Percentiles rank a stretch among this genome's conserved stretches.
These are phyloP conservation scores for Myxozyma sirexii DNA, from an alignment of 805 yeast species.

Conservation along the genomic window DNA sequence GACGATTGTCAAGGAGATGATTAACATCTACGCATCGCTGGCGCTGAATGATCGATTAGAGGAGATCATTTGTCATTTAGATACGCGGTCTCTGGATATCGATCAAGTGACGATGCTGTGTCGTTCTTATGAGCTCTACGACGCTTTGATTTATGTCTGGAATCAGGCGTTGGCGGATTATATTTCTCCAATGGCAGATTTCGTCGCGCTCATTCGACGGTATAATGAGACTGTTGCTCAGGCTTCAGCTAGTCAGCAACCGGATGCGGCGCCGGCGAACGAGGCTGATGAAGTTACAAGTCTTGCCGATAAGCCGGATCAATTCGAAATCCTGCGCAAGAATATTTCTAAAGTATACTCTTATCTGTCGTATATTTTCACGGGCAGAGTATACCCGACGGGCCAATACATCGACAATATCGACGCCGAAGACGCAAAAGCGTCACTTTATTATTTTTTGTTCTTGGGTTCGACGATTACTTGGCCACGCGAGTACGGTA, in stretches of 20 bases:
- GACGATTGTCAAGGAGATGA: constrained; percentile 60
- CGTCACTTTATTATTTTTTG: constrained; percentile 55
- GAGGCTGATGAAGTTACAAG: background rate
- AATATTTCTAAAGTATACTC: constrained; percentile 49
- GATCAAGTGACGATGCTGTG: constrained; percentile 74
- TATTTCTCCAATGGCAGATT: constrained; percentile 67
- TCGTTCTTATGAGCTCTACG: constrained; percentile 56
- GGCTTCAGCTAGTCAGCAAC: constrained; percentile 7
- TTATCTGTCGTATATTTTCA: constrained; percentile 67
- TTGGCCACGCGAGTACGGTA: constrained; percentile 50
- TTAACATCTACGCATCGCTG: constrained; percentile 51
- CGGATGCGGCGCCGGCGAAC: constrained; percentile 28
- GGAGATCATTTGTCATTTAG: constrained; percentile 68
- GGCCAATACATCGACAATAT: constrained; percentile 51
- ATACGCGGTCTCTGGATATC: constrained; percentile 69
- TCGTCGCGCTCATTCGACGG: constrained; percentile 45
- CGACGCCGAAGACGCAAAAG: constrained; percentile 50
- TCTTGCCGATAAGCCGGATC: constrained; percentile 24
- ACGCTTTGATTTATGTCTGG: constrained; percentile 72
- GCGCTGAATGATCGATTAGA: constrained; percentile 58
- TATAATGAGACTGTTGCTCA: background rate
- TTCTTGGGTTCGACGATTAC: constrained; percentile 55
- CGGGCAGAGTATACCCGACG: constrained; percentile 82
- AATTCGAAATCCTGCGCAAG: constrained; percentile 31
- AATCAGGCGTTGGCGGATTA: constrained; percentile 70